These are phyloP conservation scores for Mycena indigotica DNA, from an alignment of 768 basidiomycete genomes.

Conservation along the genomic window DNA sequence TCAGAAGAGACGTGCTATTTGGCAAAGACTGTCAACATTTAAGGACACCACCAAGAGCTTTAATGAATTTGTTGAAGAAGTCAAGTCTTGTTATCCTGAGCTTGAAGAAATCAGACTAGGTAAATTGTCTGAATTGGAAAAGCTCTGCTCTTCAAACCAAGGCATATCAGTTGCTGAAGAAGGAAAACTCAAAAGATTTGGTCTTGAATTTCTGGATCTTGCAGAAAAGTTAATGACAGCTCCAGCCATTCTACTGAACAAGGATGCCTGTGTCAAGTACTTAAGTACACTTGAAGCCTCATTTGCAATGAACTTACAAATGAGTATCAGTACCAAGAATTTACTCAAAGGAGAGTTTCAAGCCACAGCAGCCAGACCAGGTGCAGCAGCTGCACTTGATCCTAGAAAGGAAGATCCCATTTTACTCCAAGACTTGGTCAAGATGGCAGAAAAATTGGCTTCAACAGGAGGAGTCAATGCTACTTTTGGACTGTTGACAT, in stretches of 20 bases:
- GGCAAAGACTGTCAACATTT: background rate
- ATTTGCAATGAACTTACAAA: background rate
- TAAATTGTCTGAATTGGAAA: background rate
- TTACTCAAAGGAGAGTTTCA: background rate
- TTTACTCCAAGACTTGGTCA: constrained; percentile 5
- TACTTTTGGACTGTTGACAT: background rate
- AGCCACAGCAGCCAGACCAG: background rate
- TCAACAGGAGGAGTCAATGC: background rate
- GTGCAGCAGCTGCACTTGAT: background rate
- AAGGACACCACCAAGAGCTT: background rate
- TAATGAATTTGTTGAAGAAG: background rate
- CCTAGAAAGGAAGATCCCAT: constrained; percentile 10
- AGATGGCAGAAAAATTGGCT: constrained; percentile 8
- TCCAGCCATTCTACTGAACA: background rate
- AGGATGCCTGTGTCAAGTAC: background rate
- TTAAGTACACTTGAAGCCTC: background rate
- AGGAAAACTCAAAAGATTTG: background rate
- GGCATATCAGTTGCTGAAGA: background rate
- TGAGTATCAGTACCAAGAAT: background rate
- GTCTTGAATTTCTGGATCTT: background rate
- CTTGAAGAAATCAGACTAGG: background rate
- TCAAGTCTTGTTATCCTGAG: background rate
- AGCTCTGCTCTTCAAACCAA: background rate
- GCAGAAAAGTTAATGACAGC: background rate
- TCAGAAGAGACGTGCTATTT: background rate